These are phyloP conservation scores for Irpex sp. DNA, from an alignment of 1,284 basidiomycete genomes.

Conservation along the genomic window DNA sequence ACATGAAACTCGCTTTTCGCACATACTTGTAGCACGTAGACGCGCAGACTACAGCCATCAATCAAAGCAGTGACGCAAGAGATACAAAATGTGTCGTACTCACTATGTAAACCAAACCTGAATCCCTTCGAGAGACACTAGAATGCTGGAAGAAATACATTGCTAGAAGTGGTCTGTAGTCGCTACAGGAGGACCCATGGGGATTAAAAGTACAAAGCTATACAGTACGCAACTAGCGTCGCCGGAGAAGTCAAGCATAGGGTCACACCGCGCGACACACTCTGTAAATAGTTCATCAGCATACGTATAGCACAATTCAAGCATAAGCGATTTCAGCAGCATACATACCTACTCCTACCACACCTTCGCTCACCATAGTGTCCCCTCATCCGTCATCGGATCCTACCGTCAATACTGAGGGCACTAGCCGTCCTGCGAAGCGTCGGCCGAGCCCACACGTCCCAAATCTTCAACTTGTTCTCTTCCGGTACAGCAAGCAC, in stretches of 20 bases:
- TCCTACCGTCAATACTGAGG: conserved; percentile 6
- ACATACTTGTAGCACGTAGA: too few relatives aligned
- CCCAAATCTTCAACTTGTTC: conserved; percentile 47
- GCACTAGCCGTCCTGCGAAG: conserved; percentile 37
- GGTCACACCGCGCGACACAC: background rate
- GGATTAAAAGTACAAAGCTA: background rate
- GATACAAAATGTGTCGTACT: background rate
- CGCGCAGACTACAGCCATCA: too few relatives aligned
- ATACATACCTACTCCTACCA: background rate
- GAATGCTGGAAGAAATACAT: background rate
- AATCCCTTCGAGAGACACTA: background rate
- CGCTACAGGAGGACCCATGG: background rate
- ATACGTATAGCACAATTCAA: background rate
- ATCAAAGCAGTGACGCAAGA: background rate
- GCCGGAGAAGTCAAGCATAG: background rate
- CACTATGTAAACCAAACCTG: background rate
- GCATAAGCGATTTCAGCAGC: background rate
- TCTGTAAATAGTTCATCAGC: background rate
- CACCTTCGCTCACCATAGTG: background rate
- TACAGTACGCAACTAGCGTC: background rate
- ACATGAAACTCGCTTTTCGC: background rate
- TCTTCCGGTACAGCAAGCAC: conserved; percentile 46
- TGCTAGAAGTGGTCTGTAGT: background rate
- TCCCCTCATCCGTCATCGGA: conserved; percentile 2
- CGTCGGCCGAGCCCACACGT: conserved; percentile 51